Base-by-base conservation (phyloP, 495 filamentous ascomycete species). In the Articulospora tetracladia region DNA sequence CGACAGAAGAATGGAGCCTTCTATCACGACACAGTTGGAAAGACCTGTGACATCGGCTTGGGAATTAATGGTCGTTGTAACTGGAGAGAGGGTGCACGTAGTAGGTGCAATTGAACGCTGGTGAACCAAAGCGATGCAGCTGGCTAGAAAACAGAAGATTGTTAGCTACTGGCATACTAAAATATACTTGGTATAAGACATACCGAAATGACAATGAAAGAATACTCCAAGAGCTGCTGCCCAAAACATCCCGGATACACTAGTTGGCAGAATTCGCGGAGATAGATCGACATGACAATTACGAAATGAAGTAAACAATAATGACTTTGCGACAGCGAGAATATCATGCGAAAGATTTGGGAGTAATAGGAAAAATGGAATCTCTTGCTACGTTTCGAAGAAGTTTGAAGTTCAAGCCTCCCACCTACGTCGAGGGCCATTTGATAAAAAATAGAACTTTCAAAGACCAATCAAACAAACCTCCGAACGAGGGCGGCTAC, bases 11-110 rank as follows among this genome's bases (percentile, higher is more conserved):
- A 98, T 74, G 68, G 80, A 80, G 63, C 93, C 93, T 53, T 82
- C 73, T 64, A 92, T 77, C n/a, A 78, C 88, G 32, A 74, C 69
- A 79, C 94, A 98, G n/a, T 15, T n/a, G 55, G 74, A 68, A 58
- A 95, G 70, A 57, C 73, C 75, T 41, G 84, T 82, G 52, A 89
- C 89, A 77, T 98, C 93, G 68, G 80, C 83, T 64, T 83, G 74
- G 76, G 76, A 84, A 66, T 79, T 72, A 74, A 96, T 82, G 48
- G 81, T 90, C 66, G 81, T 74, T 34, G 73, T 73, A 8, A 70
- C 62, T 63, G 72, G 39, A 44, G 39, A 44, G n/a, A 44, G 39
- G n/a, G 39, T 44, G 39, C 39, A 44, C 3, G 39, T 44, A 7
- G 39, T 17, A 44, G 8, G 39, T 11, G 39, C 39, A 19, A 44